A percentile compares a stretch with the other conserved stretches of the same genome.
Conservation (phyloP, 164 flowering plant species). For the Tetracentron sinense region DNA sequence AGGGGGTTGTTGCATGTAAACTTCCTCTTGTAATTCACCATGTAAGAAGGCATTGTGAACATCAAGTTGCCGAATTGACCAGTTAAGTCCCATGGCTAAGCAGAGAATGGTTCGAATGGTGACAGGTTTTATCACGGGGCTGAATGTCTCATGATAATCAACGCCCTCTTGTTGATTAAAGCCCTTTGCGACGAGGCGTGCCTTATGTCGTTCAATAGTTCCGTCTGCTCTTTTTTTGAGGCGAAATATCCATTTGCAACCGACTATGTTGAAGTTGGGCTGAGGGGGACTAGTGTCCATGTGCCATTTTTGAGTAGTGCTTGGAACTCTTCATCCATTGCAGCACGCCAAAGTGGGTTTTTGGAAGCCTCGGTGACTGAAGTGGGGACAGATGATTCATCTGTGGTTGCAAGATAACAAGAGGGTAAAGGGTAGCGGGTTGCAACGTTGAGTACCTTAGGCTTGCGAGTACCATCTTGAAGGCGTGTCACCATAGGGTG, state of each 20-base stretch:
- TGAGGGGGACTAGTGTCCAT: neutral
- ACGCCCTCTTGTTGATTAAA: neutral
- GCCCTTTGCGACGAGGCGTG: slow-evolving; percentile 9
- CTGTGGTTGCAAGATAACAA: neutral
- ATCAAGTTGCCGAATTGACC: slow-evolving; percentile 4
- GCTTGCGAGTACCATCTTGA: neutral
- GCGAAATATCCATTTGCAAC: slow-evolving; percentile 1
- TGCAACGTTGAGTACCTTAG: neutral
- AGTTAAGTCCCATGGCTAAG: neutral
- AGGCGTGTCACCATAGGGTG: neutral
- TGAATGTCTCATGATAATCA: slow-evolving; percentile 1
- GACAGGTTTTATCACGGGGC: neutral
- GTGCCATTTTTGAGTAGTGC: neutral
- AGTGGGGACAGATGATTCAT: slow-evolving; percentile 1
- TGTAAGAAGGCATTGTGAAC: slow-evolving; percentile 4
- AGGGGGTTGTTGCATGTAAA: slow-evolving; percentile 2
- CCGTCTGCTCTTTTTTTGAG: neutral
- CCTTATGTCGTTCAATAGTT: slow-evolving; percentile 1
- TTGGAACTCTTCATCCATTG: slow-evolving; percentile 2
- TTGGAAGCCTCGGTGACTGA: neutral
- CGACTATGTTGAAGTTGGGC: neutral
- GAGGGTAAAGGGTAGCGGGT: neutral
- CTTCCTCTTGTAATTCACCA: neutral
- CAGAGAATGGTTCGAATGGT: neutral
- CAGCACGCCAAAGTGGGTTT: neutral